Base-by-base conservation (phyloP, 345 rosid genomes). In the Eucalyptus sp. region DNA sequence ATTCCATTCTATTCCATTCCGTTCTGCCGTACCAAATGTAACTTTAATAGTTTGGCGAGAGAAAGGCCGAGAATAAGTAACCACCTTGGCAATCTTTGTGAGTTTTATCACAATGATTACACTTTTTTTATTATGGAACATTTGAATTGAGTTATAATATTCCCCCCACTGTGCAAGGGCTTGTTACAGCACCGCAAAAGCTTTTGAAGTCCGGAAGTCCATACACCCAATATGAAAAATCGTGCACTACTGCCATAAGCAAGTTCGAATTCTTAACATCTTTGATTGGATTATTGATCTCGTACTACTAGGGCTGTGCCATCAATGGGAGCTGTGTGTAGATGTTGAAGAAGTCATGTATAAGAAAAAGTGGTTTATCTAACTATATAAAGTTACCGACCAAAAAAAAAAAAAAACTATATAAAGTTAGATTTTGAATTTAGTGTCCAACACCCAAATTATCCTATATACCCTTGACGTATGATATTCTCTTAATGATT, bases 21-120 rank as follows among this genome's bases (percentile, higher is more conserved):
- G 1, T 62, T 62, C 0, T 29, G 2, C 2, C 8, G 0, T 62
- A 62, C 1, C 16, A 62, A 62, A 62, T 0, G 4, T 27, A 60
- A 27, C 4, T 27, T 10, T 12, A 60, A 60, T 60, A 60, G 16
- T 60, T 60, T 60, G 66, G 66, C 16, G 1, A 60, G 66, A 25
- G 31, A 60, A 27, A 27, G 66, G 8, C 66, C 15, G 3, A 27
- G 66, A 27, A 60, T 27, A 60, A 0, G 66, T 27, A 60, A 27
- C n/a, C n/a, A 27, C 31, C 31, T 10, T 27, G 4, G 31, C 66
- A 27, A 60, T 60, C 66, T 27, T 60, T 25, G 7, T 12, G 66
- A 60, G 66, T 27, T 10, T 60, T 60, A 27, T 27, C 15, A 25
- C 66, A 60, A 27, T 1, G 66, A 27, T 60, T 60, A 5, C 66